These are phyloP conservation scores for Gaeumannomyces tritici DNA, from an alignment of 2,329 filamentous ascomycete genomes.

Conservation along the genomic window DNA sequence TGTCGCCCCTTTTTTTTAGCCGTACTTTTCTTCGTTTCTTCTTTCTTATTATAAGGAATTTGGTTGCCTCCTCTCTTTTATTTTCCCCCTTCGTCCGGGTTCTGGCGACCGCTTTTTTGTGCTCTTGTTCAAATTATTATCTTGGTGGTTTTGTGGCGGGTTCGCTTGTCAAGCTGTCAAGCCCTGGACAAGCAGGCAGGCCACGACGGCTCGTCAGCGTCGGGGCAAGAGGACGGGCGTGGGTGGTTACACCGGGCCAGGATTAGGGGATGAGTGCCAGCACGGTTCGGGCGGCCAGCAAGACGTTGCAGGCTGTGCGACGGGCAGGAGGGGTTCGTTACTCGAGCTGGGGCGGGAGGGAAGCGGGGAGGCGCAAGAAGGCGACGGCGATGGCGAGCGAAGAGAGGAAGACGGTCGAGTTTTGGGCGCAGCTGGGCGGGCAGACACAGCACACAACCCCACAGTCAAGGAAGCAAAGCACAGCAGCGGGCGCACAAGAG, in stretches of 20 bases:
- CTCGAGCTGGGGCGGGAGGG: background rate
- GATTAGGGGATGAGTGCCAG: background rate
- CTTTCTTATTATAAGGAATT: background rate
- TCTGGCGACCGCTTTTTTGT: no score
- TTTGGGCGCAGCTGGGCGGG: no score
- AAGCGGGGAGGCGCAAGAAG: background rate
- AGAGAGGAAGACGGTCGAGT: background rate
- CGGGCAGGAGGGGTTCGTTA: background rate
- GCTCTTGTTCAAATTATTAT: background rate
- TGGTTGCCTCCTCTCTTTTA: no score
- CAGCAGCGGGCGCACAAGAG: background rate
- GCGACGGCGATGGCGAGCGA: no score
- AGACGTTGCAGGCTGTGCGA: background rate
- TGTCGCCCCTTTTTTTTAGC: background rate
- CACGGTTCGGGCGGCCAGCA: background rate
- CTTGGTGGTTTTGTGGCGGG: background rate
- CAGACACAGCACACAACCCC: background rate
- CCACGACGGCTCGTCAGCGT: background rate
- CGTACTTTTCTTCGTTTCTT: background rate
- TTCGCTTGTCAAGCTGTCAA: background rate
- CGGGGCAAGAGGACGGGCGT: background rate
- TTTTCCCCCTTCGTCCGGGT: no score
- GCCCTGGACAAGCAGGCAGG: background rate
- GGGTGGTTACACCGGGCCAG: background rate
- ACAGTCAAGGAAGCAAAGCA: background rate